These are phyloP conservation scores for Gleditsia sinensis DNA, from an alignment of 306 rosid species.

Conservation along the genomic window DNA sequence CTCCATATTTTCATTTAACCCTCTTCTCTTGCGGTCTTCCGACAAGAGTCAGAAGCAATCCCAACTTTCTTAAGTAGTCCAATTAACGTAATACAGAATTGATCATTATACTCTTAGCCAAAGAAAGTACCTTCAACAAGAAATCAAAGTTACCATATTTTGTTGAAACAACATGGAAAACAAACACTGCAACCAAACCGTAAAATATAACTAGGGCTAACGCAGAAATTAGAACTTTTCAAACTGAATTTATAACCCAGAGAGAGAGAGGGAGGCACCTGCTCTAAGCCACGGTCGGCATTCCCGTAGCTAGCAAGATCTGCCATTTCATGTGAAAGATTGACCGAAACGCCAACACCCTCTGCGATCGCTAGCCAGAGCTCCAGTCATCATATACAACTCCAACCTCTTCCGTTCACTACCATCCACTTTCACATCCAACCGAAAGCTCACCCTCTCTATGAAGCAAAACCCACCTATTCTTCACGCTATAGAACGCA, in stretches of 20 bases:
- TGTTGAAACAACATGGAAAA: background rate
- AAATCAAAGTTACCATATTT: background rate
- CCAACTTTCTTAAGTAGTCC: slow-evolving; percentile 1
- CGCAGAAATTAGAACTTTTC: slow-evolving; percentile 7
- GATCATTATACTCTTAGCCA: slow-evolving; percentile 22
- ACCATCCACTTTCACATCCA: no score
- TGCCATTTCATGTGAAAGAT: slow-evolving; percentile 94
- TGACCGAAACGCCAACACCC: slow-evolving; percentile 87
- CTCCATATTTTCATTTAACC: background rate
- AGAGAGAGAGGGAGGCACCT: slow-evolving; percentile 47
- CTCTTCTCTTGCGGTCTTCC: background rate
- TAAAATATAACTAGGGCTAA: background rate
- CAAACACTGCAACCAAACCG: slow-evolving; percentile 15
- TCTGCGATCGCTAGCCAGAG: slow-evolving; percentile 77
- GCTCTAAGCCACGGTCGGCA: slow-evolving; percentile 92
- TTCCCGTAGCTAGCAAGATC: slow-evolving; percentile 94
- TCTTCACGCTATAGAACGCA: slow-evolving; percentile 35
- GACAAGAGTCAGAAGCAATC: background rate
- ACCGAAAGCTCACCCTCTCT: slow-evolving; percentile 32
- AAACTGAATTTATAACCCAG: slow-evolving; percentile 8
- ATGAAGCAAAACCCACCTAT: slow-evolving; percentile 30
- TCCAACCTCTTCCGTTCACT: slow-evolving; percentile 58
- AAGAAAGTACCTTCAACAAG: background rate
- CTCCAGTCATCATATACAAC: slow-evolving; percentile 88
- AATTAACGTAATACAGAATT: background rate